These are phyloP conservation scores for Wickerhamiella pararugosa DNA, from an alignment of 1,139 yeast species.

Conservation along the genomic window DNA sequence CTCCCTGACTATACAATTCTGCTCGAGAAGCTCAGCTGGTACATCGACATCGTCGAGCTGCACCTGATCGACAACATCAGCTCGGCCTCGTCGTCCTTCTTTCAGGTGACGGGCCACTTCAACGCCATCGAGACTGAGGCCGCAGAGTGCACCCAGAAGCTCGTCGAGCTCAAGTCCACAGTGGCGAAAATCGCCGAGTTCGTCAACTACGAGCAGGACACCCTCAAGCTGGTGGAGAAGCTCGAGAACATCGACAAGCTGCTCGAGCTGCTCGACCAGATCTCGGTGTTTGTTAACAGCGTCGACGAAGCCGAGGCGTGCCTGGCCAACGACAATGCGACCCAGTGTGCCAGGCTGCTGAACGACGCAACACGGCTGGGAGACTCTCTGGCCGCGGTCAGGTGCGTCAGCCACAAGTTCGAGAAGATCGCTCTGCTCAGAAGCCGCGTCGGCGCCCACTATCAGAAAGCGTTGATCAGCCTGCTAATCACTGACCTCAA, in stretches of 20 bases:
- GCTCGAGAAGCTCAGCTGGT: slow-evolving; percentile 72
- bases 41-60: slow-evolving; percentile 73
- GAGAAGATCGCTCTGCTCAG: too few species aligned
- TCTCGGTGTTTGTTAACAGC: slow-evolving; percentile 35
- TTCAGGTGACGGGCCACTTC: slow-evolving; percentile 68
- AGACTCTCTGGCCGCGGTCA: too few species aligned
- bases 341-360: too few species aligned
- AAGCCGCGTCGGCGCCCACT: slow-evolving; percentile 48
- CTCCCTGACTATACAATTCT: slow-evolving; percentile 38
- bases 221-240: slow-evolving; percentile 38
- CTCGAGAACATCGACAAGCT: slow-evolving; percentile 46
- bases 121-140: slow-evolving; percentile 47
- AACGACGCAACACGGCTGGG: too few species aligned
- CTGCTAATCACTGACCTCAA: slow-evolving; percentile 47
- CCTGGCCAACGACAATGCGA: neutral
- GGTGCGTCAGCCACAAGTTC: too few species aligned
- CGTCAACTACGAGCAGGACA: slow-evolving; percentile 37
- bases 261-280: slow-evolving; percentile 52
- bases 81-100: slow-evolving; percentile 68
- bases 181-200: slow-evolving; percentile 31
- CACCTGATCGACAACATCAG: slow-evolving; percentile 72
- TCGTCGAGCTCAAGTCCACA: slow-evolving; percentile 31
- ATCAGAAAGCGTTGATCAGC: slow-evolving; percentile 41
- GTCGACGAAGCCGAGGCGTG: slow-evolving; percentile 31
- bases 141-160: slow-evolving; percentile 33